Conservation (phyloP, 768 basidiomycete species). For the Daedalea quercina region DNA sequence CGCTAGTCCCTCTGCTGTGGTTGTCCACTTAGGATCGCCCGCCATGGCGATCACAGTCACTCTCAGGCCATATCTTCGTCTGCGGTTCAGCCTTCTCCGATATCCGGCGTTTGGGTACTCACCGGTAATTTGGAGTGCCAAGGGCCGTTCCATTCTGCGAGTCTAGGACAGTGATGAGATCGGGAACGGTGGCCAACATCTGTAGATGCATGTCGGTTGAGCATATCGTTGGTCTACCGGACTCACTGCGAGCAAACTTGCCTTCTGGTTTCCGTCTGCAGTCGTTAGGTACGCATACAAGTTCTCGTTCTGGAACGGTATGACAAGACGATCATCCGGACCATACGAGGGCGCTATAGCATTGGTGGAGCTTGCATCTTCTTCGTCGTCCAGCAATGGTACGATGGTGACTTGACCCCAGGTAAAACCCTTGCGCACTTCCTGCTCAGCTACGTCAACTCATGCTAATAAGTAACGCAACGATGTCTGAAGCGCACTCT, state of each 20-base stretch:
- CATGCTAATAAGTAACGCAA: neutral
- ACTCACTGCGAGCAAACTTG: neutral
- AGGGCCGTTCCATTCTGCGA: conserved; percentile 54
- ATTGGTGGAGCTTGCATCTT: conserved; percentile 6
- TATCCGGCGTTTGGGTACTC: neutral
- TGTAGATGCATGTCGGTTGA: conserved; percentile 12
- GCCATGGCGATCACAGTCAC: conserved; percentile 44
- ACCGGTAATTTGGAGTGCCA: conserved; percentile 51
- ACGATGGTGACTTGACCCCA: conserved; percentile 27
- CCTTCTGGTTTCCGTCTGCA: neutral
- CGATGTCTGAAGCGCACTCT: neutral
- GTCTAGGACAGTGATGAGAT: conserved; percentile 59
- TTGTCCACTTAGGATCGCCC: conserved; percentile 50
- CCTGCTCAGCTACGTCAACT: conserved; percentile 3
- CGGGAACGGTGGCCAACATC: conserved; percentile 54
- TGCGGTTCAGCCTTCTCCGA: neutral
- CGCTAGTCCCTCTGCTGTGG: conserved; percentile 40
- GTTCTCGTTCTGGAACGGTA: conserved; percentile 64
- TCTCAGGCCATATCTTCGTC: conserved; percentile 41
- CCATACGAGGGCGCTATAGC: neutral
- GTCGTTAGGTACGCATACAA: conserved; percentile 33
- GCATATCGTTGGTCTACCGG: too few relatives aligned
- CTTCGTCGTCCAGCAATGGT: conserved; percentile 24
- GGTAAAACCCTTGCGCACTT: conserved; percentile 27
- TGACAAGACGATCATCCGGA: conserved; percentile 29